Conservation (phyloP, 1,284 basidiomycete species). For the Cutaneotrichosporon mucoides region DNA sequence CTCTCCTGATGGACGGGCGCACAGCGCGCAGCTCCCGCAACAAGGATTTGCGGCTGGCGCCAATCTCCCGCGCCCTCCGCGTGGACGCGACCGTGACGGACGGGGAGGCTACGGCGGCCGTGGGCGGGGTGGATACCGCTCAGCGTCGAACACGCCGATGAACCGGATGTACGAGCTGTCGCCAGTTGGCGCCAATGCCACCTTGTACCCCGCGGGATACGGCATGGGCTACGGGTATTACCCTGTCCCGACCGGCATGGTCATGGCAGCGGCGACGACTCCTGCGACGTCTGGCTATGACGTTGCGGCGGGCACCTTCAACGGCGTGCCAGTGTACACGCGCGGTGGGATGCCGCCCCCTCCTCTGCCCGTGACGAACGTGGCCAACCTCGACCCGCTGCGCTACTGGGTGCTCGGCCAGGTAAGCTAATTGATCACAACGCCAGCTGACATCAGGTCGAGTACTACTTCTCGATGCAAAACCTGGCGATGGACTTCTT, state of each 20-base stretch:
- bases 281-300: slow-evolving; percentile 16
- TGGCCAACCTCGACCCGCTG: slow-evolving; percentile 59
- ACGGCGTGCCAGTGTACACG: slow-evolving; percentile 7
- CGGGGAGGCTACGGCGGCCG: slow-evolving; percentile 29
- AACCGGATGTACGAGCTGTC: slow-evolving; percentile 15
- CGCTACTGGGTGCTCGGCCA: slow-evolving; percentile 66
- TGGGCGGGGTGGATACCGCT: slow-evolving; percentile 17
- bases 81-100: slow-evolving; percentile 29
- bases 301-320: not conserved
- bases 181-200: slow-evolving; percentile 16
- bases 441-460: slow-evolving; percentile 55
- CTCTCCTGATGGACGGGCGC: slow-evolving; percentile 5
- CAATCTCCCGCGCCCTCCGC: slow-evolving; percentile 24
- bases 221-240: slow-evolving; percentile 31
- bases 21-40: slow-evolving; percentile 19
- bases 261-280: slow-evolving; percentile 12
- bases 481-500: slow-evolving; percentile 80
- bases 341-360: slow-evolving; percentile 46
- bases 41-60: slow-evolving; percentile 19
- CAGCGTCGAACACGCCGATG: slow-evolving; percentile 9
- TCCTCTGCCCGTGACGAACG: slow-evolving; percentile 58
- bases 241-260: slow-evolving; percentile 20
- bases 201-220: slow-evolving; percentile 24
- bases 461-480: slow-evolving; percentile 82
- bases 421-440: slow-evolving; percentile 21